Evolutionary conservation across 805 yeast species (phyloP).

Genomic region (Teunomyces cretensis): DNA sequence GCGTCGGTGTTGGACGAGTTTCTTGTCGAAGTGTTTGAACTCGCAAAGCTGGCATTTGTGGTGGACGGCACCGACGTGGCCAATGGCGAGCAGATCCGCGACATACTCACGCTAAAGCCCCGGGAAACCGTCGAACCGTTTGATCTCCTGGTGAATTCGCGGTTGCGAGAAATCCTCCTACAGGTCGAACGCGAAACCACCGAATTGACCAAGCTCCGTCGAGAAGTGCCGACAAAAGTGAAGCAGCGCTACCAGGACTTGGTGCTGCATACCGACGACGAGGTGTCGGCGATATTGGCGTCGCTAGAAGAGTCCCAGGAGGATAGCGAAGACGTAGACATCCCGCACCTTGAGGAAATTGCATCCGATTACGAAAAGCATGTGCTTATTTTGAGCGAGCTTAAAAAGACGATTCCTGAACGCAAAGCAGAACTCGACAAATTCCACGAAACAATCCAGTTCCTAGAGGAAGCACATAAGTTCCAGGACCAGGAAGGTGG

Average conservation of each 20-base stretch:
- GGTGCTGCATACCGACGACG: conserved; percentile 29
- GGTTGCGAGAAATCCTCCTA: conserved; percentile 54
- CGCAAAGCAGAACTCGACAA: conserved; percentile 34
- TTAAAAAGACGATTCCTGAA: conserved; percentile 38
- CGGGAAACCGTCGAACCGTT: conserved; percentile 62
- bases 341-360: conserved; percentile 16
- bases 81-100: conserved; percentile 10
- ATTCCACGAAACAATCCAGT: conserved; percentile 28
- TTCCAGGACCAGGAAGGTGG: conserved; percentile 2
- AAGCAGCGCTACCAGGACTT: conserved; percentile 35
- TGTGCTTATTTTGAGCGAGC: conserved; percentile 28
- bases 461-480: conserved; percentile 20
- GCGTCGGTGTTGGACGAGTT: conserved; percentile 43
- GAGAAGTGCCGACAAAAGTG: conserved; percentile 48
- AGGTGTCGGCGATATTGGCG: conserved; percentile 25
- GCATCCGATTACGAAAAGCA: conserved; percentile 26
- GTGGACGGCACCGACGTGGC: conserved; percentile 49
- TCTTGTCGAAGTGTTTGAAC: conserved; percentile 54
- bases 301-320: conserved; percentile 16
- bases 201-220: conserved; percentile 54
- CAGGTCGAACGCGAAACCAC: conserved; percentile 64
- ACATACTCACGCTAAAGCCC: conserved; percentile 25
- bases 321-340: conserved; percentile 7
- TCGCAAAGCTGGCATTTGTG: conserved; percentile 52
- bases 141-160: conserved; percentile 61